Evolutionary conservation across 495 filamentous ascomycete genomes (phyloP).

Genomic region (Chaetomium cochliodes): DNA sequence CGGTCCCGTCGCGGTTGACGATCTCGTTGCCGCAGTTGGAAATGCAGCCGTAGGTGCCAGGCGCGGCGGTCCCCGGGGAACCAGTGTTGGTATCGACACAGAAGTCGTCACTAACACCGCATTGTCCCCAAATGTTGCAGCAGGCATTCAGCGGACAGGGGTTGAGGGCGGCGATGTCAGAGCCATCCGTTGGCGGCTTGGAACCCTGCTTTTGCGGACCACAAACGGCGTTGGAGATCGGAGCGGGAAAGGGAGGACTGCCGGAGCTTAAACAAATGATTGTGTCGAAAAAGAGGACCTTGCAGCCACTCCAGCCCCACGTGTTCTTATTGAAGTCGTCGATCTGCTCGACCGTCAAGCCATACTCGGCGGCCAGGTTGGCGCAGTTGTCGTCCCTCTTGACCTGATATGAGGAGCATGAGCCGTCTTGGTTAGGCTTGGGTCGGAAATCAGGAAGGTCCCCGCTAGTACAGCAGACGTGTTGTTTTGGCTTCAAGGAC

Average conservation of each 20-base stretch:
- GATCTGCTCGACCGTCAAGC: conserved; percentile 38
- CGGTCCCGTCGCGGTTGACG: conserved; percentile 9
- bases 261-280: conserved; percentile 45
- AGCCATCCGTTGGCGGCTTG: conserved; percentile 15
- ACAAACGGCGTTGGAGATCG: conserved; percentile 39
- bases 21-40: conserved; percentile 47
- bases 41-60: conserved; percentile 45
- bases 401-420: conserved; percentile 43
- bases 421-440: conserved; percentile 42
- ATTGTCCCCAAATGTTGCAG: conserved; percentile 48
- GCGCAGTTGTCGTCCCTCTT: conserved; percentile 38
- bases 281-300: conserved; percentile 25
- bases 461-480: conserved; percentile 52
- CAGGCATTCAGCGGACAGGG: conserved; percentile 40
- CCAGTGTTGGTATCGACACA: conserved; percentile 38
- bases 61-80: conserved; percentile 38
- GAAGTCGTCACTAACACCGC: conserved; percentile 48
- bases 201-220: conserved; percentile 35
- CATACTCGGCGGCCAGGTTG: conserved; percentile 30
- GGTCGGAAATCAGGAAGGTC: conserved; percentile 41
- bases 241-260: conserved; percentile 40
- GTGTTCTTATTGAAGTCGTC: conserved; percentile 46
- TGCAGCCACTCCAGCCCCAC: conserved; percentile 54
- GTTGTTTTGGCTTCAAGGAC: conserved; percentile 35
- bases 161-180: conserved; percentile 29